These are phyloP conservation scores for Turritis glabra DNA, from an alignment of 345 rosid genomes.

Conservation along the genomic window DNA sequence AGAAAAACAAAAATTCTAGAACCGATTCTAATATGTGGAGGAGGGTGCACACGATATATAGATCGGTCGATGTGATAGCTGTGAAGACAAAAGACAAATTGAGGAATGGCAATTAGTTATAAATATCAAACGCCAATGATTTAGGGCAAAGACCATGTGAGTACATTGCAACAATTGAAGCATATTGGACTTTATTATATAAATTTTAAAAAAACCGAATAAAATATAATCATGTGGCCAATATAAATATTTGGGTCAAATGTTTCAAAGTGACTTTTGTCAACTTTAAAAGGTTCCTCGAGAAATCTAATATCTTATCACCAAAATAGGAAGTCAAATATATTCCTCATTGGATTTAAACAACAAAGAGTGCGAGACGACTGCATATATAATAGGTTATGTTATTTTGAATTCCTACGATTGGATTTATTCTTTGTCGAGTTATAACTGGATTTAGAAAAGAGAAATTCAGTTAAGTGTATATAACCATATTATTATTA, in stretches of 20 bases:
- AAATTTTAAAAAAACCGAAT: neutral
- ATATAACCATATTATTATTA: neutral
- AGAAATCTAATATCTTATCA: constrained; percentile 30
- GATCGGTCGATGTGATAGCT: constrained; percentile 32
- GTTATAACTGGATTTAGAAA: neutral
- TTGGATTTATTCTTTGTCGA: neutral
- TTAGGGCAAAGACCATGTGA: constrained; percentile 34
- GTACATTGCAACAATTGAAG: constrained; percentile 26
- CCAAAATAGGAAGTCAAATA: constrained; percentile 33
- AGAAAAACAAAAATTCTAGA: neutral
- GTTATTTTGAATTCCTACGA: too few relatives aligned
- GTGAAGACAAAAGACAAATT: constrained; percentile 26
- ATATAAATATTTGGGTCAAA: constrained; percentile 29
- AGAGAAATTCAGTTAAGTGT: neutral
- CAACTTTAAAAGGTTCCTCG: constrained; percentile 32
- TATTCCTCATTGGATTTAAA: neutral
- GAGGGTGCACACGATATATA: constrained; percentile 4
- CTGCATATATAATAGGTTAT: neutral
- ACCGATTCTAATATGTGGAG: constrained; percentile 25
- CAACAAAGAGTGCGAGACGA: neutral
- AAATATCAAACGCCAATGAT: constrained; percentile 36
- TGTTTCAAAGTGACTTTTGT: constrained; percentile 29
- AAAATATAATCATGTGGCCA: constrained; percentile 28
- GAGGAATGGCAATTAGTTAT: constrained; percentile 23
- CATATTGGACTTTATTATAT: constrained; percentile 31